Percentiles rank a stretch among this genome's conserved stretches.
Evolutionary conservation across 1,284 basidiomycete genomes (phyloP).

Genomic region (Austroboletus novae-zelandiae): DNA sequence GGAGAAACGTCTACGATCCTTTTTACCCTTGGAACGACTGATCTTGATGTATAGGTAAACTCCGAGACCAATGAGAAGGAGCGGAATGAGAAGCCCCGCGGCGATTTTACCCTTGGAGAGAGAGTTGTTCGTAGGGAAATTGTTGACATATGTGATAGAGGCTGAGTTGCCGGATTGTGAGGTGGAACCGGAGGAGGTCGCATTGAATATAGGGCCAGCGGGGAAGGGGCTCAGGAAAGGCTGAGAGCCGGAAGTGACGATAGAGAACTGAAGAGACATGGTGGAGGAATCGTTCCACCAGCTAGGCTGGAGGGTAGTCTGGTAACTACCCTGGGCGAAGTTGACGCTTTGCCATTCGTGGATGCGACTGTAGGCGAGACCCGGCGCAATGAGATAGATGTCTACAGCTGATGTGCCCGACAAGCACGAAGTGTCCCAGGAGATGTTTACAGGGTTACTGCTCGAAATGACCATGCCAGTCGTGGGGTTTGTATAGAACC

Average conservation of each 20-base stretch:
- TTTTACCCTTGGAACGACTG: conserved; percentile 53
- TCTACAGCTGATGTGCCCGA: conserved; percentile 49
- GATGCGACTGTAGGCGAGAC: conserved; percentile 44
- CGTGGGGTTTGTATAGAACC: conserved; percentile 67
- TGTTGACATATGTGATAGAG: conserved; percentile 38
- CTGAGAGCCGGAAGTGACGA: conserved; percentile 55
- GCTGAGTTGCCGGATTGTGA: conserved; percentile 38
- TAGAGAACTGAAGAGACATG: conserved; percentile 61
- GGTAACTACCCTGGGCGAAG: conserved; percentile 54
- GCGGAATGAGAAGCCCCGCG: conserved; percentile 74
- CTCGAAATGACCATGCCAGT: conserved; percentile 52
- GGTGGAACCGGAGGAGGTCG: conserved; percentile 53
- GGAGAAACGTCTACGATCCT: conserved; percentile 68
- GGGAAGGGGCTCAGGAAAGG: conserved; percentile 58
- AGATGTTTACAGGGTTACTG: conserved; percentile 56
- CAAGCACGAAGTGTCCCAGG: conserved; percentile 71
- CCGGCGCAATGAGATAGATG: conserved; percentile 72
- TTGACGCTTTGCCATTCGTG: conserved; percentile 64
- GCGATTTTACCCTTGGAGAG: conserved; percentile 65
- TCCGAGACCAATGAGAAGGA: conserved; percentile 53
- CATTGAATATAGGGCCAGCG: conserved; percentile 73
- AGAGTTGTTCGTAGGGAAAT: conserved; percentile 38
- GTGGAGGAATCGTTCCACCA: conserved; percentile 76
- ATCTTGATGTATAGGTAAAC: conserved; percentile 55
- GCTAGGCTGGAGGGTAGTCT: conserved; percentile 54